Evolutionary conservation across 148 eudicot species (phyloP).

Genomic region (Rheum nobile): DNA sequence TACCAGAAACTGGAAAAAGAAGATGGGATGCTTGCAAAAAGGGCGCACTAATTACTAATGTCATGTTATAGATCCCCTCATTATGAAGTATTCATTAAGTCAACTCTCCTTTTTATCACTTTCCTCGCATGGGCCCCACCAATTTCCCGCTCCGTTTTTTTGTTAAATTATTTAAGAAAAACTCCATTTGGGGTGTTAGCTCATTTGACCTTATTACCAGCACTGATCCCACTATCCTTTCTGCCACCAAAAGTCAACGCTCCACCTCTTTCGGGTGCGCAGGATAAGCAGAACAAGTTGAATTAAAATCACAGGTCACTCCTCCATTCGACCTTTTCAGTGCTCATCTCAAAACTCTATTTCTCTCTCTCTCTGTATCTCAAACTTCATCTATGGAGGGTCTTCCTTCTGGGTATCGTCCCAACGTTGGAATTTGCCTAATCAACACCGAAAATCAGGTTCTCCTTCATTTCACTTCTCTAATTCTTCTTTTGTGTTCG

Average conservation of each 20-base stretch:
- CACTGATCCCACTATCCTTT: slow-evolving; percentile 4
- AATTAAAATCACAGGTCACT: background rate
- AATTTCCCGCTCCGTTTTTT: background rate
- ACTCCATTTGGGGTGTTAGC: background rate
- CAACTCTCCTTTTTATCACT: background rate
- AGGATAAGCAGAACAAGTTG: background rate
- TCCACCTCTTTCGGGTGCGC: background rate
- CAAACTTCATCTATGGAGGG: slow-evolving; percentile 41
- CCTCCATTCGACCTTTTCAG: background rate
- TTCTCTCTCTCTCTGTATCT: background rate
- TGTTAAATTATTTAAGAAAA: background rate
- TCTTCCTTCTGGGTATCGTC: slow-evolving; percentile 91
- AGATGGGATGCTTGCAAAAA: background rate
- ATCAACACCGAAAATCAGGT: slow-evolving; percentile 76
- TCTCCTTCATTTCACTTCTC: background rate
- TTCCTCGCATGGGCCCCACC: slow-evolving; percentile 6
- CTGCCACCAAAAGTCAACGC: background rate
- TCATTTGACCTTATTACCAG: slow-evolving; percentile 1
- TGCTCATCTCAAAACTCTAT: background rate
- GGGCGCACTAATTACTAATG: background rate
- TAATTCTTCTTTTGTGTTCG: background rate
- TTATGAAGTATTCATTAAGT: background rate
- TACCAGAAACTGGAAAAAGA: background rate
- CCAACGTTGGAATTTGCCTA: slow-evolving; percentile 93
- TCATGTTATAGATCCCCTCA: background rate